Evolutionary conservation across 2,329 filamentous ascomycete genomes (phyloP).

Genomic region (Trichophyton mentagrophytes): DNA sequence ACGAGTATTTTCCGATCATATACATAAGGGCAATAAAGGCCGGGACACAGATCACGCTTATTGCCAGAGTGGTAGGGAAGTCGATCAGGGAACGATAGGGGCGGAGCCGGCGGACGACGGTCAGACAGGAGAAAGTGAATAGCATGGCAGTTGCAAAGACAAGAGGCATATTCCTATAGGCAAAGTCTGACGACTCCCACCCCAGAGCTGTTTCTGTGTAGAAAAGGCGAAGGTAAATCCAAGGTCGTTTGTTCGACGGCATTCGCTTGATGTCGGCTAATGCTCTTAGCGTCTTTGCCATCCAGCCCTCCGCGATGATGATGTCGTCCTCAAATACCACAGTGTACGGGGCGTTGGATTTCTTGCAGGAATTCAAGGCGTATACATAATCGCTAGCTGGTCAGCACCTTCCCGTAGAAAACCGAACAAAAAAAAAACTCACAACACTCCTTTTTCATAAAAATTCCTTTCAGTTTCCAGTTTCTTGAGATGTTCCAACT

Average conservation of each 20-base stretch:
- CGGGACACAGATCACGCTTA: slow-evolving; percentile 16
- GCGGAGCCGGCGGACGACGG: slow-evolving; percentile 11
- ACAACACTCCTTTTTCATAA: slow-evolving; percentile 25
- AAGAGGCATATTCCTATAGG: slow-evolving; percentile 17
- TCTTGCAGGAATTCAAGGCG: slow-evolving; percentile 19
- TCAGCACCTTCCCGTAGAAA: background rate
- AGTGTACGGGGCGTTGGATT: slow-evolving; percentile 22
- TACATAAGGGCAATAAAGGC: slow-evolving; percentile 16
- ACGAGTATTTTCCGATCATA: slow-evolving; percentile 20
- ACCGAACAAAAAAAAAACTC: background rate
- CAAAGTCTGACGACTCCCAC: slow-evolving; percentile 18
- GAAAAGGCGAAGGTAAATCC: slow-evolving; percentile 25
- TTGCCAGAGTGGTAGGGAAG: slow-evolving; percentile 12
- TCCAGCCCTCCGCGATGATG: slow-evolving; percentile 27
- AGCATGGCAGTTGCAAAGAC: slow-evolving; percentile 14
- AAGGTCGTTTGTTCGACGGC: slow-evolving; percentile 6
- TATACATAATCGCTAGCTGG: slow-evolving; percentile 20
- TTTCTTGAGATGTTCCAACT: slow-evolving; percentile 16
- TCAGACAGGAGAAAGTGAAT: slow-evolving; percentile 2
- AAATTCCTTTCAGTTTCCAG: slow-evolving; percentile 18
- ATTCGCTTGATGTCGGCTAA: slow-evolving; percentile 11
- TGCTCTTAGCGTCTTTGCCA: slow-evolving; percentile 20
- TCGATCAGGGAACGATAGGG: slow-evolving; percentile 12
- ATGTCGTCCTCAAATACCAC: slow-evolving; percentile 29
- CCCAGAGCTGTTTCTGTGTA: slow-evolving; percentile 22